phyloP scores from a whole-genome alignment of 345 rosid genomes.

The Aegle marmelos region DNA sequence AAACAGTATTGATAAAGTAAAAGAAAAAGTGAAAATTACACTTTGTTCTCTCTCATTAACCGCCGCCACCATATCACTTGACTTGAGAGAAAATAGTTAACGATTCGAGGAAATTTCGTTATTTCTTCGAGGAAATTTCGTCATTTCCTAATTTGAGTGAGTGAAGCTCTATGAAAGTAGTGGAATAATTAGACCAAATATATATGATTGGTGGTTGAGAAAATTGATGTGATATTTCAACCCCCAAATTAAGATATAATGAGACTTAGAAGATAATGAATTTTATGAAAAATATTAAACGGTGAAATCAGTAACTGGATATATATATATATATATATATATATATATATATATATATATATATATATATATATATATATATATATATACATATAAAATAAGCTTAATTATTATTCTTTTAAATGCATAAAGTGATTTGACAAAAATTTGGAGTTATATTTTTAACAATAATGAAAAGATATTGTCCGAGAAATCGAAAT shows the following conservation, averaged over 20 bases:
- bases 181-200: background rate
- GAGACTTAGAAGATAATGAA: background rate
- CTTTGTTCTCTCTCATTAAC: too few relatives aligned
- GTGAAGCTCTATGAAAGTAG: background rate
- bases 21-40: too few relatives aligned
- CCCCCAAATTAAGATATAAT: background rate
- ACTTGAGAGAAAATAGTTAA: too few relatives aligned
- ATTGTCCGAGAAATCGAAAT: background rate
- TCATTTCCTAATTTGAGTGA: background rate
- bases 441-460: background rate
- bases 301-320: background rate
- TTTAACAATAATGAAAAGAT: background rate
- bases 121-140: too few relatives aligned
- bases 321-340: too few relatives aligned
- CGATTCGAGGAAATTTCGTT: too few relatives aligned
- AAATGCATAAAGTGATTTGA: background rate
- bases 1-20: too few relatives aligned
- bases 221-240: slow-evolving; percentile 12
- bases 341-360: too few relatives aligned
- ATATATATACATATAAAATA: too few relatives aligned
- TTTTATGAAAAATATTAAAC: background rate
- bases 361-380: too few relatives aligned
- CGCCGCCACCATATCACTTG: too few relatives aligned
- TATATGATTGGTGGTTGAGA: background rate
- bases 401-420: too few relatives aligned